These are phyloP conservation scores for Ophiobolus disseminans DNA, from an alignment of 2,329 filamentous ascomycete genomes.

Conservation along the genomic window DNA sequence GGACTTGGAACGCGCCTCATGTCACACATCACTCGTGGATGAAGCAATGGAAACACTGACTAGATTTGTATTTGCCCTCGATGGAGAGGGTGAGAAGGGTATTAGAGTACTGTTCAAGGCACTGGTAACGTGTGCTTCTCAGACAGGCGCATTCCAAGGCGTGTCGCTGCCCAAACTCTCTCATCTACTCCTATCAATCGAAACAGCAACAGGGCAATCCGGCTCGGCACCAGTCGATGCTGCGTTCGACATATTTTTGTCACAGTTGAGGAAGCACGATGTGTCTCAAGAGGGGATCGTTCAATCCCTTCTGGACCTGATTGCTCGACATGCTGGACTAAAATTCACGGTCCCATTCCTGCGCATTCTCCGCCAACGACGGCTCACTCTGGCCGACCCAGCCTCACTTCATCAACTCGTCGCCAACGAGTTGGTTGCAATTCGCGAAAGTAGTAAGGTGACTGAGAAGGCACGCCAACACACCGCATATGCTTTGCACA, in stretches of 20 bases:
- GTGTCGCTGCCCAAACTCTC: not conserved
- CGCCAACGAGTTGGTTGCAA: not conserved
- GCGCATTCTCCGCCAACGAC: slow-evolving; percentile 10
- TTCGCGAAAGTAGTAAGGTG: not conserved
- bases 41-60: slow-evolving; percentile 8
- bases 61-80: not conserved
- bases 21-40: not conserved
- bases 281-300: slow-evolving; percentile 8
- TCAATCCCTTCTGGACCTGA: not conserved
- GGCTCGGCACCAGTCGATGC: not conserved
- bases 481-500: slow-evolving; percentile 5
- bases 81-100: not conserved
- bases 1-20: slow-evolving; percentile 7
- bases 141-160: not conserved
- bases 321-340: slow-evolving; percentile 15
- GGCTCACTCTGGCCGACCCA: slow-evolving; percentile 14
- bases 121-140: not conserved
- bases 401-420: slow-evolving; percentile 10
- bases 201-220: not conserved
- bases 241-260: not conserved
- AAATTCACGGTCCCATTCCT: slow-evolving; percentile 16
- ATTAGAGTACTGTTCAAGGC: not conserved
- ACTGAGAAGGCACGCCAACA: slow-evolving; percentile 8
- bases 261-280: slow-evolving; percentile 7
- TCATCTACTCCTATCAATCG: not conserved